Evolutionary conservation across 495 filamentous ascomycete species (phyloP).

Genomic region (Hypoxylon perforatum): DNA sequence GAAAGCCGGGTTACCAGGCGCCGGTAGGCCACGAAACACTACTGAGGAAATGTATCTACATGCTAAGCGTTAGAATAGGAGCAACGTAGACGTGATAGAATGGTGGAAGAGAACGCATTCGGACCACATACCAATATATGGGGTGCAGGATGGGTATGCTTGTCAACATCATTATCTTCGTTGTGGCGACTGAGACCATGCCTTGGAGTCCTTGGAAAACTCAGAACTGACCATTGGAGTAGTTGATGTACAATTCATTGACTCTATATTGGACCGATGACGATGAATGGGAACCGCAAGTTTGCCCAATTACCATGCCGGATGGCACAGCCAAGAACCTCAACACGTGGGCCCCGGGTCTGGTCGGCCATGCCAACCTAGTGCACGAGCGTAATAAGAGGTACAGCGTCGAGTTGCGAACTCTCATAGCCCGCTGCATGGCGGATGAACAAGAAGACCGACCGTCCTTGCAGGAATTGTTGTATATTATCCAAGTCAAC

Average conservation of each 20-base stretch:
- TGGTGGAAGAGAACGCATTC: conserved; percentile 6
- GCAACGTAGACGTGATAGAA: conserved; percentile 17
- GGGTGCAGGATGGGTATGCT: conserved; percentile 27
- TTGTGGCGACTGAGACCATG: background rate
- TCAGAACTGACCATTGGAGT: background rate
- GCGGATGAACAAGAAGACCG: conserved; percentile 21
- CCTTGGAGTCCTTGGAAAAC: background rate
- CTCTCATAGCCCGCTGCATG: conserved; percentile 38
- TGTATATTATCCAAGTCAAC: conserved; percentile 5
- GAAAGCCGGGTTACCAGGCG: conserved; percentile 27
- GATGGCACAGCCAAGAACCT: conserved; percentile 13
- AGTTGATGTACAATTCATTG: conserved; percentile 35
- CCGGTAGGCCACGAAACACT: conserved; percentile 14
- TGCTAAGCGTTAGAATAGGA: conserved; percentile 17
- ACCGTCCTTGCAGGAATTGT: conserved; percentile 15
- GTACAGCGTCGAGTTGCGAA: conserved; percentile 16
- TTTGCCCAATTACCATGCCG: conserved; percentile 23
- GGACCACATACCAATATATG: conserved; percentile 38
- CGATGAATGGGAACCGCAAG: conserved; percentile 28
- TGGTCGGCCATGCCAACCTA: conserved; percentile 11
- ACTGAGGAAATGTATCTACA: background rate
- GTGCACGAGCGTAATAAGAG: conserved; percentile 6
- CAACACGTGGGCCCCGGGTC: conserved; percentile 29
- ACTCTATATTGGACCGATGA: conserved; percentile 21
- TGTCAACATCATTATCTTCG: background rate